These are phyloP conservation scores for Paramecium primaurelia DNA, from an alignment of 73 alveolate genomes.

Conservation along the genomic window DNA sequence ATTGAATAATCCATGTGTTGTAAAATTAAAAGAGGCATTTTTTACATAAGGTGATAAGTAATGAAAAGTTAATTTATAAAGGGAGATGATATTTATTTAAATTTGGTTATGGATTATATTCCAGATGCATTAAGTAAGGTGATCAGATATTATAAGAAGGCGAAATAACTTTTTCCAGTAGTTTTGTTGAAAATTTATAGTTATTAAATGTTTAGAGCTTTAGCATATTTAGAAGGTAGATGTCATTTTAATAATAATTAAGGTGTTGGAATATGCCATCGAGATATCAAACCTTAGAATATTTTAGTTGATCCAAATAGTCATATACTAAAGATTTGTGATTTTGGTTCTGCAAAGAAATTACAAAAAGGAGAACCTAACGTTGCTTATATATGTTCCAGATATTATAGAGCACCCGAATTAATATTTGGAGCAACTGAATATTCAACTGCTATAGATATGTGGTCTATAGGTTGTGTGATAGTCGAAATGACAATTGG, in stretches of 20 bases:
- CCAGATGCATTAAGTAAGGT: constrained; percentile 80
- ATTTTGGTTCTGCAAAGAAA: constrained; percentile 95
- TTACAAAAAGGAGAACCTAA: constrained; percentile 87
- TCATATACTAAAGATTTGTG: constrained; percentile 82
- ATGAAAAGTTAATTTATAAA: neutral
- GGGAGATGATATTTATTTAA: constrained; percentile 75
- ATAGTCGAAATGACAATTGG: constrained; percentile 73
- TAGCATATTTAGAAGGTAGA: constrained; percentile 78
- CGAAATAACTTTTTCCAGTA: constrained; percentile 71
- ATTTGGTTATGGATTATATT: constrained; percentile 84
- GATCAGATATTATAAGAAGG: constrained; percentile 68
- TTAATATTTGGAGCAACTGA: constrained; percentile 93
- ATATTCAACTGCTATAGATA: constrained; percentile 88
- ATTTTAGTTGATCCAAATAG: constrained; percentile 75
- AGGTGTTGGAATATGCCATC: constrained; percentile 74
- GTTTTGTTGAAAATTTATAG: constrained; percentile 77
- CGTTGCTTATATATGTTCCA: constrained; percentile 85
- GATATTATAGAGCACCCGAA: constrained; percentile 92
- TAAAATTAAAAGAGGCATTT: constrained; percentile 70
- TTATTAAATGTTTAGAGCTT: constrained; percentile 80
- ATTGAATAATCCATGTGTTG: constrained; percentile 75
- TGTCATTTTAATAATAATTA: neutral
- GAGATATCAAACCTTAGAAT: constrained; percentile 91
- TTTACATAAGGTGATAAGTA: constrained; percentile 74
- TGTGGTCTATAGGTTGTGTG: constrained; percentile 80